A percentile compares a stretch with the other conserved stretches of the same genome.
These are phyloP conservation scores for Juglanconis oblonga DNA, from an alignment of 2,329 filamentous ascomycete species.

Conservation along the genomic window DNA sequence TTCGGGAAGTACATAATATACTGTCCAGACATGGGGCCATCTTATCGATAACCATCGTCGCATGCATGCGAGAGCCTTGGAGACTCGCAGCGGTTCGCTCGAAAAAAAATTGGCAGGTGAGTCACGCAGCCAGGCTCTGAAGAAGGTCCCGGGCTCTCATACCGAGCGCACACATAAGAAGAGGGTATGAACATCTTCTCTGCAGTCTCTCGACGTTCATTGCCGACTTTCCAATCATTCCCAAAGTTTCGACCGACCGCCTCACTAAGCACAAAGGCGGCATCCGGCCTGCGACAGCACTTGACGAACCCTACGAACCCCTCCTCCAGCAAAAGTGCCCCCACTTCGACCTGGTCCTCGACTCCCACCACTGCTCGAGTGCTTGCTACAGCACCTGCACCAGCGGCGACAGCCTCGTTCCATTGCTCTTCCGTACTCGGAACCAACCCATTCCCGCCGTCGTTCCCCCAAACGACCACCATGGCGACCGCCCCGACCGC, in stretches of 20 bases:
- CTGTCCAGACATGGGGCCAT: no score
- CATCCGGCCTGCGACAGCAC: conserved; percentile 1
- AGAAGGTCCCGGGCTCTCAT: not conserved
- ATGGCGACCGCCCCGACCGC: conserved; percentile 18
- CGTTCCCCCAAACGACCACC: conserved; percentile 10
- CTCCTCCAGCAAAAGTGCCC: conserved; percentile 13
- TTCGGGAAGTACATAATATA: no score
- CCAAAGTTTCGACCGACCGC: not conserved
- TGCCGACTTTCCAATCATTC: not conserved
- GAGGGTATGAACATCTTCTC: conserved; percentile 16
- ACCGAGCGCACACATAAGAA: not conserved
- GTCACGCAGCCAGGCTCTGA: conserved; percentile 1
- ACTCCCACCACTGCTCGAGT: not conserved
- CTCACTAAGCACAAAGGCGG: not conserved
- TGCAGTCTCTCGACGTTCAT: conserved; percentile 3
- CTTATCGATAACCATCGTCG: conserved; percentile 3
- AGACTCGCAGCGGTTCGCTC: not conserved
- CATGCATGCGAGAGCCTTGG: not conserved
- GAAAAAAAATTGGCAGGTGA: conserved; percentile 14
- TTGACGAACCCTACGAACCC: conserved; percentile 10
- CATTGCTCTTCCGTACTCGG: not conserved
- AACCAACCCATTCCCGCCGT: conserved; percentile 2
- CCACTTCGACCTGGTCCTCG: conserved; percentile 11
- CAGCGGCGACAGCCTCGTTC: not conserved
- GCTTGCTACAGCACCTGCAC: conserved; percentile 4